Base-by-base conservation (phyloP, 768 basidiomycete species). In the Calocera viscosa region DNA sequence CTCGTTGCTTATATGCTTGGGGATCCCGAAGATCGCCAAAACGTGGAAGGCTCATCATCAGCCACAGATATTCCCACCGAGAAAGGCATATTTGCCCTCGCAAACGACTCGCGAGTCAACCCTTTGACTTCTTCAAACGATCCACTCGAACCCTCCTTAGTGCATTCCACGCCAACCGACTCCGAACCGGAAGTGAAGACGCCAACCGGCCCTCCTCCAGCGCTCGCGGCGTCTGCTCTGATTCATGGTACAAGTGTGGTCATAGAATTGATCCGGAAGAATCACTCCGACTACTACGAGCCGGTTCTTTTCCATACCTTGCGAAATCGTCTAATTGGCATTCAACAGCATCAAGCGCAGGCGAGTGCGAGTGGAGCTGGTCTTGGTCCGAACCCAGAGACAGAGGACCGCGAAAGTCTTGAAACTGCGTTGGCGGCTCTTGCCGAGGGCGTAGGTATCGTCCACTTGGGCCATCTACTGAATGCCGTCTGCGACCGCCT, bases 271-370 rank as follows among this genome's bases (percentile, higher is more conserved):
- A 96, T 97, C 70, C 84, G 94, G 65, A 94, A 97, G 75, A 97
- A 97, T 76, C 97, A 98, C 75, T 95, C 94, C 40, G 95, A 99
- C 75, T 97, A 94, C 74, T 94, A 96, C 73, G 96, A 99, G 77
- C 95, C 94, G 2, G 95, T 94, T 75, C 82, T 97, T 14, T 97
- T 96, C 77, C 94, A 96, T 73, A 93, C 91, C 1, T 78, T 96
- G 47, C 86, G 94, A 63, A 94, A 94, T 74, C 84, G 92, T 53
- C 82, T 97, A 38, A 94, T 97, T 69, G 85, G 86, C 64, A 83
- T 93, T 3, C 92, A 92, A 72, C 91, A 92, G 71, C 84, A 88
- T 60, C 69, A 70, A 47, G 77, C 76, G 47, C 71, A 78, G 24
- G 75, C 78, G 11, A 84, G 85, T 26, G 41, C 53, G 24, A 41